Percentiles rank a stretch among this genome's conserved stretches.
Conservation (phyloP, 768 basidiomycete species). For the Hericium erinaceus region DNA sequence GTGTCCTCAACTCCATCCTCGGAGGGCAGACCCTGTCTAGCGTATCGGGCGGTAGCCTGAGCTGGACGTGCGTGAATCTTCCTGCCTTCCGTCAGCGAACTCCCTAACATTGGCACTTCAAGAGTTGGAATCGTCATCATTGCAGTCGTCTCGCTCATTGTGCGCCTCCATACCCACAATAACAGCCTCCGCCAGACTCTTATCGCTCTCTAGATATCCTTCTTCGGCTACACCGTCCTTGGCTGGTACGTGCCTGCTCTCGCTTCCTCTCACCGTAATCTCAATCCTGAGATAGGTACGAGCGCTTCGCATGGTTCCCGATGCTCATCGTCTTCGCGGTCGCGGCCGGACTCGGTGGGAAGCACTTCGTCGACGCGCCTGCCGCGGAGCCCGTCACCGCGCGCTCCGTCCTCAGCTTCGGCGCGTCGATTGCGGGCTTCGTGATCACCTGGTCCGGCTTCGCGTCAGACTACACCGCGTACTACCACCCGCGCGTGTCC, state of each 20-base stretch:
- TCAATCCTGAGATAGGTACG: slow-evolving; percentile 42
- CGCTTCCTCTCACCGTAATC: not conserved
- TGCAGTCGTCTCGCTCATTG: slow-evolving; percentile 51
- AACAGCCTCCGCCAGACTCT: not conserved
- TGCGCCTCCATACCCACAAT: slow-evolving; percentile 9
- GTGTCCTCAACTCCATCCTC: slow-evolving; percentile 49
- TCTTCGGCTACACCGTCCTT: slow-evolving; percentile 60
- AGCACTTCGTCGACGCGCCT: slow-evolving; percentile 46
- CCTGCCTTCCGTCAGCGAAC: not conserved
- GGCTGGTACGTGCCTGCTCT: slow-evolving; percentile 30
- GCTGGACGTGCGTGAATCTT: slow-evolving; percentile 34
- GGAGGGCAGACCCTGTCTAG: slow-evolving; percentile 54
- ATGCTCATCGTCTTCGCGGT: slow-evolving; percentile 66
- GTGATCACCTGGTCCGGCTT: slow-evolving; percentile 53
- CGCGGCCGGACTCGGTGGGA: slow-evolving; percentile 63
- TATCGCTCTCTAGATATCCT: slow-evolving; percentile 36
- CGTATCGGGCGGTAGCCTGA: slow-evolving; percentile 36
- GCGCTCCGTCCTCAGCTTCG: slow-evolving; percentile 49
- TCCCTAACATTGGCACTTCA: not conserved
- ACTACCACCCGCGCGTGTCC: slow-evolving; percentile 49
- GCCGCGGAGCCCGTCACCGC: slow-evolving; percentile 47
- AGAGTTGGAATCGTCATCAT: slow-evolving; percentile 75
- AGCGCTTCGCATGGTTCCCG: slow-evolving; percentile 69
- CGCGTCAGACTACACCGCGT: slow-evolving; percentile 68
- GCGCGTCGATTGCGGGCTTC: slow-evolving; percentile 64